These are phyloP conservation scores for Phytophthora colocasiae DNA, from an alignment of 352 stramenopile species.

Conservation along the genomic window DNA sequence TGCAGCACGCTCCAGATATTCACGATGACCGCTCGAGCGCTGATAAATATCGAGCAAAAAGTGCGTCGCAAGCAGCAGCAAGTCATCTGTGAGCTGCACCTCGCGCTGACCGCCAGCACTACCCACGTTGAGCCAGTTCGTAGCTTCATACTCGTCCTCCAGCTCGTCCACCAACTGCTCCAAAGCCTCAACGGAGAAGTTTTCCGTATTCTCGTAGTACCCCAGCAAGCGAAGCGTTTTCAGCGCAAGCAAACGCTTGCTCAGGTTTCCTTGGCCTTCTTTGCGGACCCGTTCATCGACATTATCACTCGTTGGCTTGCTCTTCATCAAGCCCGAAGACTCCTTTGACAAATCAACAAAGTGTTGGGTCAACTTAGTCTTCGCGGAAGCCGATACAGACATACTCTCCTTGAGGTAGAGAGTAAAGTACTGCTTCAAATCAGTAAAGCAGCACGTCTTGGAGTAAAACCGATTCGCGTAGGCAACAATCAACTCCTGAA, in stretches of 20 bases:
- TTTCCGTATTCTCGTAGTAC: conserved; percentile 39
- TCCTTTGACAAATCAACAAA: conserved; percentile 47
- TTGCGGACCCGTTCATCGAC: conserved; percentile 47
- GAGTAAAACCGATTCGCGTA: conserved; percentile 79
- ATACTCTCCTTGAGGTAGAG: conserved; percentile 48
- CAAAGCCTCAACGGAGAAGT: conserved; percentile 42
- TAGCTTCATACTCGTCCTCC: conserved; percentile 72
- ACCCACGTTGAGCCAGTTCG: conserved; percentile 76
- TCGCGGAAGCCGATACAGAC: conserved; percentile 43
- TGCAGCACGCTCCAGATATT: conserved; percentile 62
- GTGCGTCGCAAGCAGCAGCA: conserved; percentile 78
- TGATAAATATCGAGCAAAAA: conserved; percentile 79
- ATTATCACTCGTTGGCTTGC: conserved; percentile 22
- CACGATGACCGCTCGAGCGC: conserved; percentile 34
- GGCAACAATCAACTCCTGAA: conserved; percentile 56
- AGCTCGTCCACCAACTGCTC: conserved; percentile 51
- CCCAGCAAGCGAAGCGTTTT: conserved; percentile 81
- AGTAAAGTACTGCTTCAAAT: conserved; percentile 81
- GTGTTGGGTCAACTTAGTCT: conserved; percentile 43
- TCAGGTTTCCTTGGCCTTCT: conserved; percentile 53
- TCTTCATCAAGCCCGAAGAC: conserved; percentile 25
- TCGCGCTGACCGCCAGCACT: conserved; percentile 80
- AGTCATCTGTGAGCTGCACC: conserved; percentile 85
- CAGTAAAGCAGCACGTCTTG: conserved; percentile 89
- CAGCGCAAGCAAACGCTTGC: conserved; percentile 64